Percentiles rank a stretch among this genome's conserved stretches.
These are phyloP conservation scores for Erodium moschatum DNA, from an alignment of 441 rosid genomes.

Conservation along the genomic window DNA sequence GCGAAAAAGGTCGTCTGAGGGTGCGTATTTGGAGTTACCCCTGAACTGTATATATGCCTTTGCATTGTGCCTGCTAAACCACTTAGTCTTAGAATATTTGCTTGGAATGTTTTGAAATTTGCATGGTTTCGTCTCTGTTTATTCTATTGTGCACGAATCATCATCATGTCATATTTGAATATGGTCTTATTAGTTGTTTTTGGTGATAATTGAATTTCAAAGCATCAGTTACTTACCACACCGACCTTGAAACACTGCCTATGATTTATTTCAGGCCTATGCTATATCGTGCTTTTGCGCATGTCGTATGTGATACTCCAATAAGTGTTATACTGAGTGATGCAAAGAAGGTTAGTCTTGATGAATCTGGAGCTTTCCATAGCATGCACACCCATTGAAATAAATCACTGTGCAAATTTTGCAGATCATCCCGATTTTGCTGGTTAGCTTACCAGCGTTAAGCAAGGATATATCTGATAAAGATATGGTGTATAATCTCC, in stretches of 20 bases:
- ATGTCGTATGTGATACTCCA: slow-evolving; percentile 64
- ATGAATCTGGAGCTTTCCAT: no score
- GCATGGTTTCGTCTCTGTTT: background rate
- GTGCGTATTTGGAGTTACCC: no score
- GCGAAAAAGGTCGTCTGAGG: no score
- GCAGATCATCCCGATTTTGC: slow-evolving; percentile 59
- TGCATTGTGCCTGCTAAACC: background rate
- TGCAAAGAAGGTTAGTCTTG: slow-evolving; percentile 52
- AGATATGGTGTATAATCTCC: slow-evolving; percentile 54
- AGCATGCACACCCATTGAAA: background rate
- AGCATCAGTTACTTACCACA: background rate
- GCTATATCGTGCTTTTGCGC: slow-evolving; percentile 54
- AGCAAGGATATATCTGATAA: slow-evolving; percentile 39
- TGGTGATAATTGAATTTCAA: background rate
- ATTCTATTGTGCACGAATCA: background rate
- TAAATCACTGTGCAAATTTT: background rate
- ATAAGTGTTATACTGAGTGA: slow-evolving; percentile 49
- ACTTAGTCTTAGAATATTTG: background rate
- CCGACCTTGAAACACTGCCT: slow-evolving; percentile 9
- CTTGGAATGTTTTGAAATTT: background rate
- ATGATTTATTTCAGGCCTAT: slow-evolving; percentile 44
- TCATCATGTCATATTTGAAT: background rate
- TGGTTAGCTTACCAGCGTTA: slow-evolving; percentile 51
- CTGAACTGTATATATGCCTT: no score
- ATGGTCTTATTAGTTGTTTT: background rate